Evolutionary conservation across 2,329 filamentous ascomycete genomes (phyloP).

Genomic region (Ophiostoma angusticollis): DNA sequence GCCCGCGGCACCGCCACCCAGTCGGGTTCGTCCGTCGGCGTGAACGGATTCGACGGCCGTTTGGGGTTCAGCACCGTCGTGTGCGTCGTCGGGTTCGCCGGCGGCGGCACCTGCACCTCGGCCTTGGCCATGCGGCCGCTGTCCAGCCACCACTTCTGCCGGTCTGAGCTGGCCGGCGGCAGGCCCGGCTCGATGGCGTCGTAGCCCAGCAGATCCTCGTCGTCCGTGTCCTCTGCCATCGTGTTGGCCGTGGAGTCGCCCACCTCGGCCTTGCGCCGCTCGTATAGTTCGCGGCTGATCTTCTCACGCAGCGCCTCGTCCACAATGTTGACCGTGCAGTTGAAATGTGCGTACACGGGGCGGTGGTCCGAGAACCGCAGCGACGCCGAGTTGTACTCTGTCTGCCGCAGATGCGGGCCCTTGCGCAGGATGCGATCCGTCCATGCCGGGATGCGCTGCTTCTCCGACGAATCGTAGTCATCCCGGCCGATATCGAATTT

Average conservation of each 20-base stretch:
- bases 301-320: constrained; percentile 60
- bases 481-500: constrained; percentile 87
- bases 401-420: constrained; percentile 69
- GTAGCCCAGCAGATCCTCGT: constrained; percentile 72
- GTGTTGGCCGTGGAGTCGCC: constrained; percentile 48
- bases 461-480: constrained; percentile 89
- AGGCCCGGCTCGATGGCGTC: constrained; percentile 71
- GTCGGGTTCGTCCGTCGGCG: constrained; percentile 59
- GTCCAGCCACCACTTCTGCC: constrained; percentile 59
- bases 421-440: constrained; percentile 87
- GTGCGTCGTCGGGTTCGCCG: constrained; percentile 31
- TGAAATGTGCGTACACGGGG: constrained; percentile 85
- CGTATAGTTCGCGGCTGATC: constrained; percentile 65
- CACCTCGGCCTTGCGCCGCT: constrained; percentile 51
- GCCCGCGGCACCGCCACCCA: constrained; percentile 59
- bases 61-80: constrained; percentile 57
- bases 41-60: constrained; percentile 72
- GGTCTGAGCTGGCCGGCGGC: constrained; percentile 53
- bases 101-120: constrained; percentile 49
- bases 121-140: constrained; percentile 65
- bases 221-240: constrained; percentile 47
- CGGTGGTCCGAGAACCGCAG: constrained; percentile 88
- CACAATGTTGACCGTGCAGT: constrained; percentile 69
- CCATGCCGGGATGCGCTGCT: constrained; percentile 91
- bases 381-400: constrained; percentile 69